A percentile compares a stretch with the other conserved stretches of the same genome.
These are phyloP conservation scores for Turnera subulata DNA, from an alignment of 345 rosid species.

Conservation along the genomic window DNA sequence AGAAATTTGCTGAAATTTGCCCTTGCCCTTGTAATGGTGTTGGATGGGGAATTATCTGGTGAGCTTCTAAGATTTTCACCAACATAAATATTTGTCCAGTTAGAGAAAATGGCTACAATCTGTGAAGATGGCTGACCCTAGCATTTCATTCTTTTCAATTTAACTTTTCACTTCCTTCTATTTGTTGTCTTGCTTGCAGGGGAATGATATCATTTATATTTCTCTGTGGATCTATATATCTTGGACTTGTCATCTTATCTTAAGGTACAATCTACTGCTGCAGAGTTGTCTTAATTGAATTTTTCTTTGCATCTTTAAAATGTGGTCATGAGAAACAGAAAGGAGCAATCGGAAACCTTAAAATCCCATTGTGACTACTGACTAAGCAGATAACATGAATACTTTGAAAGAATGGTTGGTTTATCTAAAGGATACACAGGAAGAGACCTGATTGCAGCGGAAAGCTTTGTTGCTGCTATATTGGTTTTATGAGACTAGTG, in stretches of 20 bases:
- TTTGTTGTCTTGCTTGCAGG: slow-evolving; percentile 45
- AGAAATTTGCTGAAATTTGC: slow-evolving; percentile 95
- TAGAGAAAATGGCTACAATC: slow-evolving; percentile 6
- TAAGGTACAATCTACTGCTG: slow-evolving; percentile 43
- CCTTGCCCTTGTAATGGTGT: slow-evolving; percentile 92
- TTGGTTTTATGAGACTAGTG: no score
- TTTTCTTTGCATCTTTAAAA: no score
- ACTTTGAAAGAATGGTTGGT: no score
- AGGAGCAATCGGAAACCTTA: no score
- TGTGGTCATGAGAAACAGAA: no score
- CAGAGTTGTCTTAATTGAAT: neutral
- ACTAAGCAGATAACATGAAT: no score
- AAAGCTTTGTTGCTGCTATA: no score
- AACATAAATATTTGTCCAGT: no score
- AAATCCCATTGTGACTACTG: no score
- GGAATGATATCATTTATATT: slow-evolving; percentile 86
- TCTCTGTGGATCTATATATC: slow-evolving; percentile 69
- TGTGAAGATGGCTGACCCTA: neutral
- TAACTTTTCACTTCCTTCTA: neutral
- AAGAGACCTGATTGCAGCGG: no score
- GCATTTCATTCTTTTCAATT: neutral
- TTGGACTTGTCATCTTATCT: slow-evolving; percentile 85
- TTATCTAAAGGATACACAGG: no score
- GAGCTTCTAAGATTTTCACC: slow-evolving; percentile 17
- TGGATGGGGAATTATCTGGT: slow-evolving; percentile 98